phyloP scores from a whole-genome alignment of 2,329 filamentous ascomycete genomes.

The Plectosphaerella cucumerina region DNA sequence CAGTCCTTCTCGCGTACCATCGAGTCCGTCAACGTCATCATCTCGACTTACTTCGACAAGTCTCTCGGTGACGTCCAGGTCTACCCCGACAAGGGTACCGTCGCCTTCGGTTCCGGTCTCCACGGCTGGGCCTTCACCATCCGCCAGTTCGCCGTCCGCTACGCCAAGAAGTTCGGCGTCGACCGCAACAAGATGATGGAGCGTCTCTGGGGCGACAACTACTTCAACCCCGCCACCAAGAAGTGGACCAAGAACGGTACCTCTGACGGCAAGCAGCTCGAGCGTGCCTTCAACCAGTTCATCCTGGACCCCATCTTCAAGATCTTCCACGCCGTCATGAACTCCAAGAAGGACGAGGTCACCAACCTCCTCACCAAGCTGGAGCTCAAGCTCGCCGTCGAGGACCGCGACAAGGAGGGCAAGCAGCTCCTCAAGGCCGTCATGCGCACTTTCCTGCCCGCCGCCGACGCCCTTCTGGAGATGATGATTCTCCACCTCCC shows the following conservation, averaged over 20 bases:
- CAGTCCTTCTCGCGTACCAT: constrained; percentile 99
- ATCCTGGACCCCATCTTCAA: constrained; percentile 99
- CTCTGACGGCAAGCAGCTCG: constrained; percentile 81
- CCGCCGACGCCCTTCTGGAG: constrained; percentile 95
- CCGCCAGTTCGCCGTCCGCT: constrained; percentile 92
- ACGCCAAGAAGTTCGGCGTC: constrained; percentile 99
- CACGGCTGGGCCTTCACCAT: constrained; percentile 99
- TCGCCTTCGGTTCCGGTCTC: constrained; percentile 98
- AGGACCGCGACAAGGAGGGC: constrained; percentile 92
- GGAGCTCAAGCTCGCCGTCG: constrained; percentile 79
- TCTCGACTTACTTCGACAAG: constrained; percentile 98
- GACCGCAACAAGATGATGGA: constrained; percentile 99
- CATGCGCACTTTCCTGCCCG: constrained; percentile 98
- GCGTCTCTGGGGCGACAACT: constrained; percentile 99
- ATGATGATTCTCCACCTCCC: constrained; percentile 99
- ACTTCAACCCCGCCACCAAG: constrained; percentile 99
- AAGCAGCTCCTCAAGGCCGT: constrained; percentile 97
- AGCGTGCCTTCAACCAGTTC: constrained; percentile 99
- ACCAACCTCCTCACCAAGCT: constrained; percentile 84
- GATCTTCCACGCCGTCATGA: constrained; percentile 95
- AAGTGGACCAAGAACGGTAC: constrained; percentile 93
- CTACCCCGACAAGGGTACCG: constrained; percentile 94
- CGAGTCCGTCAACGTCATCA: constrained; percentile 99
- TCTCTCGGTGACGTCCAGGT: constrained; percentile 96
- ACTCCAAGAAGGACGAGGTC: constrained; percentile 97